Base-by-base conservation (phyloP, 352 stramenopile genomes). In the Globisporangium parvum region DNA sequence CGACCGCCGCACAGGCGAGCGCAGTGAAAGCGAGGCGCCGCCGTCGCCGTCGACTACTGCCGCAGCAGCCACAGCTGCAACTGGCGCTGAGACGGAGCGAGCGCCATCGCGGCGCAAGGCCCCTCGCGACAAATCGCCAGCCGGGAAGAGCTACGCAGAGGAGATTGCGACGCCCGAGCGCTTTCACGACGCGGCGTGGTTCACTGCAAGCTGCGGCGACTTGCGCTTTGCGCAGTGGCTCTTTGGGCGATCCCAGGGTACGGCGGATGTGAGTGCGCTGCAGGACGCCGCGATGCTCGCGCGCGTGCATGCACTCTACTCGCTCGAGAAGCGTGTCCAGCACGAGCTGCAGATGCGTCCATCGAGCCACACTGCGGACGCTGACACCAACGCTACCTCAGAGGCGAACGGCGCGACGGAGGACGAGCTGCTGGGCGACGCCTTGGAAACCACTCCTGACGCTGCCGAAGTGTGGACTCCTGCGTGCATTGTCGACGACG, bases 171-270 rank as follows among this genome's bases (percentile, higher is more conserved):
- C 53, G 35, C 39, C 67, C 11, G 47, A 51, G 41, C 54, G 75
- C 50, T 87, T 68, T 51, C 57, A 50, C 18, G 68, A 79, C 14
- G 53, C 73, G 0, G 23, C 55, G 57, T 90, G 77, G 77, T 90
- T 78, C 47, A 54, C 52, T 37, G 70, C 57, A 11, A 70, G 71
- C 45, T 50, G 69, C 0, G 63, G 75, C 0, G 70, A 88, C 18
- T 39, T 90, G 46, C 47, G 50, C 40, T 80, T 80, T 51, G 66
- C 64, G 17, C 70, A 90, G 55, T 87, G 73, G 77, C 61, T 90
- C 15, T 69, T 90, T 31, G 69, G 65, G 4, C 80, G 77, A 40
- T 83, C 73, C 51, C 72, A 69, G 26, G 66, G 71, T 18, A 59
- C 75, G 12, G 70, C 61, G 5, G 75, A 90, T 51, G 37, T 52